phyloP scores from a whole-genome alignment of 2,329 filamentous ascomycete species.

The Trichoderma breve region DNA sequence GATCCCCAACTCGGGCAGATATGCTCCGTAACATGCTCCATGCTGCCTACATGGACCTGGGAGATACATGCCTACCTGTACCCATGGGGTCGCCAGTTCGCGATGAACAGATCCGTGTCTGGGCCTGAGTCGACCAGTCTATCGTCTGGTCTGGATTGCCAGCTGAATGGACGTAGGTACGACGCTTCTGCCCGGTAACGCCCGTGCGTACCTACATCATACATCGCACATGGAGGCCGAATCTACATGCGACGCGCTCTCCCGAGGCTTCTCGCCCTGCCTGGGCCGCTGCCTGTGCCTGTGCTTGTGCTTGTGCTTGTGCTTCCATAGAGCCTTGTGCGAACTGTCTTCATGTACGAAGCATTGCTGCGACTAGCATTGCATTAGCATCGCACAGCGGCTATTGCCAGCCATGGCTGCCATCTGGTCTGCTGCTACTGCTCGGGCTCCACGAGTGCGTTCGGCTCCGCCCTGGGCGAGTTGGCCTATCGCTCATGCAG shows the following conservation, averaged over 20 bases:
- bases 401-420: background rate
- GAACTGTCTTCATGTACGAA: background rate
- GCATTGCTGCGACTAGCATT: background rate
- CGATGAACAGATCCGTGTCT: background rate
- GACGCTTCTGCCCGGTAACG: background rate
- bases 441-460: background rate
- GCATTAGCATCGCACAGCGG: background rate
- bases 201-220: background rate
- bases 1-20: constrained; percentile 6
- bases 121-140: background rate
- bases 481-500: constrained; percentile 10
- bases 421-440: background rate
- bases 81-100: background rate
- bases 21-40: constrained; percentile 7
- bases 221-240: background rate
- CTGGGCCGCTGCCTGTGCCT: background rate
- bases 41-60: background rate
- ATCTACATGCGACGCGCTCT: constrained; percentile 1
- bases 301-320: background rate
- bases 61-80: background rate
- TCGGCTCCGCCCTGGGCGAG: background rate
- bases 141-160: background rate
- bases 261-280: background rate
- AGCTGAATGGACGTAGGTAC: background rate
- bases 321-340: constrained; percentile 5